A percentile compares a stretch with the other conserved stretches of the same genome.
Evolutionary conservation across 495 filamentous ascomycete species (phyloP).

Genomic region (Trichoderma reesei): DNA sequence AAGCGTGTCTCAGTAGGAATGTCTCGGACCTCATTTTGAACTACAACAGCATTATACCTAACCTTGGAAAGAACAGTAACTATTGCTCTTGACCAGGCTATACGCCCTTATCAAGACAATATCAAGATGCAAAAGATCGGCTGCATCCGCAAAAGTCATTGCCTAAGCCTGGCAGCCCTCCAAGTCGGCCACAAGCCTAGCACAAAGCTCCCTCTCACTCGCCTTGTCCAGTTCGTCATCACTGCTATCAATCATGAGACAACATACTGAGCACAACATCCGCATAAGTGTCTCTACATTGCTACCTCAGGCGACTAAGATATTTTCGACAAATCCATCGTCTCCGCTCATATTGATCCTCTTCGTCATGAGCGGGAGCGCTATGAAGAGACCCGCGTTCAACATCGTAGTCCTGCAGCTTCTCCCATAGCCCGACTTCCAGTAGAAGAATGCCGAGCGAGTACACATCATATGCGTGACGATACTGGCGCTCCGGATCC

Average conservation of each 20-base stretch:
- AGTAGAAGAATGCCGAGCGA: constrained; percentile 6
- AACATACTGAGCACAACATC: background rate
- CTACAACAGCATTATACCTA: no score
- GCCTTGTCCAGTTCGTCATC: background rate
- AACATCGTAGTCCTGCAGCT: background rate
- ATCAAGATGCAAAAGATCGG: no score
- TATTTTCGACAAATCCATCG: background rate
- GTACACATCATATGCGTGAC: constrained; percentile 11
- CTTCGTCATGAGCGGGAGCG: background rate
- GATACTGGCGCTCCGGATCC: background rate
- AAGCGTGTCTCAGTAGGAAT: no score
- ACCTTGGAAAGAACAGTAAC: no score
- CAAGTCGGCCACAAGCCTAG: constrained; percentile 8
- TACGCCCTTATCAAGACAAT: no score
- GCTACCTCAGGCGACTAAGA: background rate
- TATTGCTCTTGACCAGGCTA: no score
- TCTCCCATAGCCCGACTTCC: constrained; percentile 1
- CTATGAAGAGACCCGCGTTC: background rate
- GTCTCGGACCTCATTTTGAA: no score
- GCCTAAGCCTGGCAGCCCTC: background rate
- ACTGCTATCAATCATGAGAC: background rate
- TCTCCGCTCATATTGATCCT: background rate
- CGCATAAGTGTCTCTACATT: background rate
- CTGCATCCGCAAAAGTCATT: no score
- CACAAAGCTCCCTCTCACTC: constrained; percentile 8